Evolutionary conservation across 2,329 filamentous ascomycete species (phyloP).

Genomic region (Colletotrichum caudatum): DNA sequence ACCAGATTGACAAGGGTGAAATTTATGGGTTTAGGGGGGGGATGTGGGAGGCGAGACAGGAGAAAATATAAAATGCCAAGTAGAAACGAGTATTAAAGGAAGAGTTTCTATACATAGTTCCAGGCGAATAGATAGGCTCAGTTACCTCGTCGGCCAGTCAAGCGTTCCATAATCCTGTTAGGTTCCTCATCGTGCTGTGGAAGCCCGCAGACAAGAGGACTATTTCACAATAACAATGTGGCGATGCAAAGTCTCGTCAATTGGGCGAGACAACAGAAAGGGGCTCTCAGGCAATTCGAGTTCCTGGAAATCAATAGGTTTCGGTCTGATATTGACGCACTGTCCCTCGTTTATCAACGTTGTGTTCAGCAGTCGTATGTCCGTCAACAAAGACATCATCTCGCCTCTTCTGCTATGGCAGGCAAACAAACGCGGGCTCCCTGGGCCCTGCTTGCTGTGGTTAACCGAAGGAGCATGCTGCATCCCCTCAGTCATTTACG

Average conservation of each 20-base stretch:
- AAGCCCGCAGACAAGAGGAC: not conserved
- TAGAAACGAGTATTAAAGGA: too few species aligned
- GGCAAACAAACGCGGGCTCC: not conserved
- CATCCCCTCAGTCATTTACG: not conserved
- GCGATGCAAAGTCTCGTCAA: not conserved
- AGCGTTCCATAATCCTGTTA: not conserved
- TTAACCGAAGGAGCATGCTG: not conserved
- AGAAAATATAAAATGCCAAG: too few species aligned
- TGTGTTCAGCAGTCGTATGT: not conserved
- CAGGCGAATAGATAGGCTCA: not conserved
- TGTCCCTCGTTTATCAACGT: not conserved
- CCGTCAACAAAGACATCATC: not conserved
- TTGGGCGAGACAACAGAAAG: too few species aligned
- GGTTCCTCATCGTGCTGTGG: not conserved
- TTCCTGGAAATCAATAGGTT: not conserved
- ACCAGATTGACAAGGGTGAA: not conserved
- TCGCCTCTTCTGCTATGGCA: not conserved
- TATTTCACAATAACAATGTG: not conserved
- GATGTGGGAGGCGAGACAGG: too few species aligned
- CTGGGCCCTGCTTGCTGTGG: not conserved
- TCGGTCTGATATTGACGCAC: not conserved
- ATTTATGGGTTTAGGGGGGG: too few species aligned
- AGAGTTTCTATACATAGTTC: not conserved
- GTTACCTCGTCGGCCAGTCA: not conserved
- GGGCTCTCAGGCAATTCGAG: too few species aligned